Base-by-base conservation (phyloP, 441 rosid species). In the Isatis lusitanica region DNA sequence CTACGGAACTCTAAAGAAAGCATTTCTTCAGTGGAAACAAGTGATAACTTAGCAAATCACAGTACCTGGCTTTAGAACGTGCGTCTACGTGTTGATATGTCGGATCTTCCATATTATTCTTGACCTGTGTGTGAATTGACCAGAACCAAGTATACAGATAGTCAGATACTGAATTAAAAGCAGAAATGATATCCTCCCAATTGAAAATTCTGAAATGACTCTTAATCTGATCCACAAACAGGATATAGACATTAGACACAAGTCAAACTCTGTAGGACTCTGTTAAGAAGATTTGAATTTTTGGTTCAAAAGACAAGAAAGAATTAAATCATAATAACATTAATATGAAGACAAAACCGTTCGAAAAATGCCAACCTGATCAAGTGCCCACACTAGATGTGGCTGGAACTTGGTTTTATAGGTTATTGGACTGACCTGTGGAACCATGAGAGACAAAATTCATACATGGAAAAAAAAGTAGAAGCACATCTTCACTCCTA, bases 371-470 rank as follows among this genome's bases (percentile, higher is more conserved):
- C 18, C 58, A 17, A 93, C 99, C 99, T 93, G 95, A 77, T 96
- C 97, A 53, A 93, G 90, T 4, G 85, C 82, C 97, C 96, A 90
- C 71, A 88, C 83, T 82, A 93, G 97, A 77, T 90, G 94, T n/a
- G 93, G 84, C 89, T 84, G 98, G 74, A 90, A 91, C 71, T 84
- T 93, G 4, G 95, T 89, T 76, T 90, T 76, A 70, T 87, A 96
- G 71, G 94, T 91, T 66, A 86, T 63, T 71, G 96, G 98, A 63
- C 86, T 91, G 16, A 85, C 92, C 98, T 95, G 85, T 66, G 71
- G 35, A 13, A 74, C 36, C 31, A 40, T 17, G 0, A 40, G 40
- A 51, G 47, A 60, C 21, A 39, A 35, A 42, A 18, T 51, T 42
- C n/a, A 39, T 67, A 51, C 28, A n/a, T 13, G 10, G 0, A 15